Base-by-base conservation (phyloP, 768 basidiomycete genomes). In the Pisolithus orientalis region DNA sequence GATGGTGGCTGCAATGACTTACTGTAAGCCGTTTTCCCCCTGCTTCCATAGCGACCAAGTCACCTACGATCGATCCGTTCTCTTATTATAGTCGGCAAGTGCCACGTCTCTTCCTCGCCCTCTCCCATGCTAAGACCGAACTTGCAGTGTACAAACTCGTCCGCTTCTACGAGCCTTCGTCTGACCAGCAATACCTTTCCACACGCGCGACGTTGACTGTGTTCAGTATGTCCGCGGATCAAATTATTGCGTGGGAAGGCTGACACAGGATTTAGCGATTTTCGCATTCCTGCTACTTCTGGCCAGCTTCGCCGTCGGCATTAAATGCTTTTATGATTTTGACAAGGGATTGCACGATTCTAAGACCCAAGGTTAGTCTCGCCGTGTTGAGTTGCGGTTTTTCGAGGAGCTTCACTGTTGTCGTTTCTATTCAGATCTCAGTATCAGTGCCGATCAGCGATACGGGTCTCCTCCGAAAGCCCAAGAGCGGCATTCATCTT, bases 281-380 rank as follows among this genome's bases (percentile, higher is more conserved):
- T 75, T 84, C 49, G 82, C 90, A 0, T 89, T 92, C 69, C 49
- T 92, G 14, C 74, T 92, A 42, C 67, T 92, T 28, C 77, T 90
- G 51, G 65, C 73, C n/a, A 88, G 87, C 10, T 90, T 93, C 61
- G 76, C 71, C 11, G 77, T 92, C 27, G 90, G 90, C 21, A 63
- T 91, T 21, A 81, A 84, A 48, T 93, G 90, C 65, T 87, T 88
- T 72, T 64, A 75, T 28, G 90, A 92, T 72, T 93, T 93, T 61
- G 84, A 87, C 67, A 80, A 80, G 64, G 90, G 91, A n/a, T 71
- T 93, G 17, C 73, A 76, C 50, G 68, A 77, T 14, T 84, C 88
- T 46, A 93, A 93, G 73, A 75, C 79, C 56, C 77, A 84, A 59
- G 80, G 90, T 92, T 69, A 78, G 87, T 75, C 63, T 10, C 67